Percentiles rank a stretch among this genome's conserved stretches.
phyloP scores from a whole-genome alignment of 2,329 filamentous ascomycete genomes.

The Hypoxylon sp. region DNA sequence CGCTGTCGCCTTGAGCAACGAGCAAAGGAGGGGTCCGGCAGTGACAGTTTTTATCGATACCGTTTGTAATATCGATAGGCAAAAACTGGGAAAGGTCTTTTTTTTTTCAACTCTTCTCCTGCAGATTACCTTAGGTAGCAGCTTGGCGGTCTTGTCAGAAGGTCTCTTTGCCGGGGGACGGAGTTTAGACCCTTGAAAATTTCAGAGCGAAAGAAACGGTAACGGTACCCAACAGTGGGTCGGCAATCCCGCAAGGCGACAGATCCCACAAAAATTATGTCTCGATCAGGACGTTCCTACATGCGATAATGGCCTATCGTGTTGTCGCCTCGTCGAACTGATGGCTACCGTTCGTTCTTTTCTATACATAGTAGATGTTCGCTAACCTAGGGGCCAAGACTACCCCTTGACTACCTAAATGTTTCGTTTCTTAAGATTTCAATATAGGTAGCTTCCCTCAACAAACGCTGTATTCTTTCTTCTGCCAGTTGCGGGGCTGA shows the following conservation, averaged over 20 bases:
- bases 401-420: slow-evolving; percentile 17
- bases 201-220: slow-evolving; percentile 27
- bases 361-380: slow-evolving; percentile 7
- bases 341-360: slow-evolving; percentile 30
- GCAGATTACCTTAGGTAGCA: slow-evolving; percentile 14
- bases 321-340: slow-evolving; percentile 32
- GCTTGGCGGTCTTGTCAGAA: slow-evolving; percentile 29
- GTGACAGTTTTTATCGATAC: slow-evolving; percentile 41
- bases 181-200: slow-evolving; percentile 31
- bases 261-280: slow-evolving; percentile 32
- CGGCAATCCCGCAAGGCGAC: slow-evolving; percentile 28
- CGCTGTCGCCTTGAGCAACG: slow-evolving; percentile 41
- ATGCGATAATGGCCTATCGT: slow-evolving; percentile 28
- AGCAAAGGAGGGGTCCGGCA: slow-evolving; percentile 19
- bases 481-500: slow-evolving; percentile 15
- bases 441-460: slow-evolving; percentile 10
- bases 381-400: slow-evolving; percentile 16
- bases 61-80: slow-evolving; percentile 30
- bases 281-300: slow-evolving; percentile 30
- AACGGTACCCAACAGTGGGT: slow-evolving; percentile 41
- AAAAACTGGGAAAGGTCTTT: slow-evolving; percentile 20
- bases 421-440: slow-evolving; percentile 12
- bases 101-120: slow-evolving; percentile 23
- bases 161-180: slow-evolving; percentile 24
- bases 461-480: slow-evolving; percentile 8